Conservation (phyloP, 2,329 filamentous ascomycete species). For the Fusarium nanum region DNA sequence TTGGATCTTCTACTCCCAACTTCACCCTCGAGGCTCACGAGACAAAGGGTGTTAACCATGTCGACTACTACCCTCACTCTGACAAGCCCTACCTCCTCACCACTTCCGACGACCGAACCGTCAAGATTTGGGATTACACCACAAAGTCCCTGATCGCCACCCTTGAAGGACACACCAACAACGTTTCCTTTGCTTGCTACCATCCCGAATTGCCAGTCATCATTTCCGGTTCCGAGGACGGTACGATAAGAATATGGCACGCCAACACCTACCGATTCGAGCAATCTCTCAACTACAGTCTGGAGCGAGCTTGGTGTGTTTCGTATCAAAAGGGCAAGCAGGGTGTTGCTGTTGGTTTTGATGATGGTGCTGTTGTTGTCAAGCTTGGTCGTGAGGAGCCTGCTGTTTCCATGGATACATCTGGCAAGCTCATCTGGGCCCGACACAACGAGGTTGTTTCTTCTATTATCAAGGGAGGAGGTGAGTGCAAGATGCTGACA, state of each 20-base stretch:
- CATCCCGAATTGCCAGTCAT: slow-evolving; percentile 97
- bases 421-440: slow-evolving; percentile 96
- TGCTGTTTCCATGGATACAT: slow-evolving; percentile 95
- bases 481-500: slow-evolving; percentile 52
- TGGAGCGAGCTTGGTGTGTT: slow-evolving; percentile 98
- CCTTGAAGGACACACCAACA: slow-evolving; percentile 95
- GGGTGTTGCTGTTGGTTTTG: slow-evolving; percentile 94
- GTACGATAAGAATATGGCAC: slow-evolving; percentile 98
- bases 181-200: slow-evolving; percentile 98
- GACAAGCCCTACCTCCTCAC: slow-evolving; percentile 91
- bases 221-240: slow-evolving; percentile 97
- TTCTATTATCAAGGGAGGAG: slow-evolving; percentile 90
- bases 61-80: slow-evolving; percentile 85
- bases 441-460: slow-evolving; percentile 95
- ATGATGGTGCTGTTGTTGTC: slow-evolving; percentile 96
- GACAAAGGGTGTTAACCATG: slow-evolving; percentile 96
- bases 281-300: slow-evolving; percentile 93
- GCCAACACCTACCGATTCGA: slow-evolving; percentile 97
- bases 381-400: slow-evolving; percentile 98
- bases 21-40: slow-evolving; percentile 98
- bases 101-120: slow-evolving; percentile 94
- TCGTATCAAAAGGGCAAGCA: slow-evolving; percentile 95
- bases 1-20: slow-evolving; percentile 93
- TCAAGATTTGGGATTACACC: slow-evolving; percentile 99
- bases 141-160: slow-evolving; percentile 98